A percentile compares a stretch with the other conserved stretches of the same genome.
Conservation (phyloP, 805 yeast species). For the Hanseniaspora lachancei region DNA sequence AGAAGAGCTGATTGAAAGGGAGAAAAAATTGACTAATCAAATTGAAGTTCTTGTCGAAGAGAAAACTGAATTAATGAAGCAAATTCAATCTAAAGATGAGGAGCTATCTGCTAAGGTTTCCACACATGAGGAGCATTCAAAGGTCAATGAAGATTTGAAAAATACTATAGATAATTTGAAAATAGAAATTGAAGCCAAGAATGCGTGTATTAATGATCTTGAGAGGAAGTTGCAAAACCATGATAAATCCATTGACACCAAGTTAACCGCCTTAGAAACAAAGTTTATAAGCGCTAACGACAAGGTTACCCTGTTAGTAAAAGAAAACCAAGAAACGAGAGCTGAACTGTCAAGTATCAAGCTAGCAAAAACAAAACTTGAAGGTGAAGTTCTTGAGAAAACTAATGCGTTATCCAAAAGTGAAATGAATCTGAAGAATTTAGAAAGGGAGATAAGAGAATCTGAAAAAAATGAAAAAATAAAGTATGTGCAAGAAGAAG, state of each 20-base stretch:
- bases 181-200: conserved; percentile 28
- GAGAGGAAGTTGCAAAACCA: conserved; percentile 22
- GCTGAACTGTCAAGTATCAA: conserved; percentile 30
- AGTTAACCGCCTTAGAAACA: conserved; percentile 26
- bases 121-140: conserved; percentile 38
- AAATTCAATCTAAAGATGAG: conserved; percentile 36
- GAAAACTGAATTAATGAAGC: conserved; percentile 32
- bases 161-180: conserved; percentile 14
- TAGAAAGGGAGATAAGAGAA: conserved; percentile 29
- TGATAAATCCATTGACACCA: conserved; percentile 27
- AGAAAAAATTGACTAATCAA: conserved; percentile 12
- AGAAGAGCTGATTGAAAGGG: conserved; percentile 18
- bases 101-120: conserved; percentile 33
- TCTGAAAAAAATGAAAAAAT: conserved; percentile 22
- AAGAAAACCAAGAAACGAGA: conserved; percentile 35
- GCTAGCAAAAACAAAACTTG: conserved; percentile 27
- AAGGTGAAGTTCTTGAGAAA: neutral
- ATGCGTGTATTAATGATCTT: conserved; percentile 18
- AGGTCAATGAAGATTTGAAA: conserved; percentile 21
- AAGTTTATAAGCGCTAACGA: conserved; percentile 28
- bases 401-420: neutral
- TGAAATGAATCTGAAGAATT: conserved; percentile 20
- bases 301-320: conserved; percentile 29
- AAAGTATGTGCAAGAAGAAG: conserved; percentile 15
- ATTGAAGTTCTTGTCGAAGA: conserved; percentile 19